Conservation (phyloP, 768 basidiomycete genomes). For the Dacryopinax spathularia region DNA sequence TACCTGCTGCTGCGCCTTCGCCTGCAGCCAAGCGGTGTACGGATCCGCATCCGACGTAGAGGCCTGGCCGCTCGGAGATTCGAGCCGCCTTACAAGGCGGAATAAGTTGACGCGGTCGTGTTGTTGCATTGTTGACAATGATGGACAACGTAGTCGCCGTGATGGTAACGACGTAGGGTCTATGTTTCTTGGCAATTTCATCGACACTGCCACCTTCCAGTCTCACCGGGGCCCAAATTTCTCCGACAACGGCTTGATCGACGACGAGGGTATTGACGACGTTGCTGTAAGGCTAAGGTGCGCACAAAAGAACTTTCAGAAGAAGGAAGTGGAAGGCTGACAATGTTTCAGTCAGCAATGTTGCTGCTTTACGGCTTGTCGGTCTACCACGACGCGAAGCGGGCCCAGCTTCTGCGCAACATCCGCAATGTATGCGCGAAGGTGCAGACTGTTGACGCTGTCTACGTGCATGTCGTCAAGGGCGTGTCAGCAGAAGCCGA, state of each 20-base stretch:
- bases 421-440: slow-evolving; percentile 41
- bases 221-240: too few species aligned
- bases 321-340: neutral
- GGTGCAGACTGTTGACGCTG: slow-evolving; percentile 58
- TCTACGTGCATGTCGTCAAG: slow-evolving; percentile 78
- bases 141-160: too few species aligned
- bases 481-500: slow-evolving; percentile 35
- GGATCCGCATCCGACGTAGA: neutral
- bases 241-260: neutral
- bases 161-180: neutral
- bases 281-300: too few species aligned
- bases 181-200: neutral
- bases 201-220: neutral
- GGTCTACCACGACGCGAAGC: slow-evolving; percentile 54
- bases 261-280: too few species aligned
- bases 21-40: neutral
- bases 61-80: slow-evolving; percentile 17
- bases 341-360: slow-evolving; percentile 32
- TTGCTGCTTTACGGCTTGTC: slow-evolving; percentile 67
- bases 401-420: slow-evolving; percentile 45
- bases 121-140: neutral
- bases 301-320: neutral
- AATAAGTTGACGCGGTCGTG: slow-evolving; percentile 59
- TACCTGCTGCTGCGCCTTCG: neutral
- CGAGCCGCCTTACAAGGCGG: slow-evolving; percentile 46